phyloP scores from a whole-genome alignment of 768 basidiomycete species.

The Tulasnella sp. region DNA sequence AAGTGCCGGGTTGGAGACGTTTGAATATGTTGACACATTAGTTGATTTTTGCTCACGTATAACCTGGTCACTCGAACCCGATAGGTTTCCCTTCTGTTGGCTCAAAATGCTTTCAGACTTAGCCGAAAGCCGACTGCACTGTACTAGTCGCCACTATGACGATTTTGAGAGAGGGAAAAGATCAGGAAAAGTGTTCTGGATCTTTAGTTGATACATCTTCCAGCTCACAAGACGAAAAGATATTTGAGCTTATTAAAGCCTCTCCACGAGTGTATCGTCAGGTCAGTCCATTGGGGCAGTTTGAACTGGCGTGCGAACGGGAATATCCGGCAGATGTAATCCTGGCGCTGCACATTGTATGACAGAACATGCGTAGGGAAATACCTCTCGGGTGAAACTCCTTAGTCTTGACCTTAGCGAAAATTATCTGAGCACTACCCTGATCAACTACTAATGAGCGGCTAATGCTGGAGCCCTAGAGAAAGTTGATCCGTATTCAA shows the following conservation, averaged over 20 bases:
- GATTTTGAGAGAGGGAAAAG: background rate
- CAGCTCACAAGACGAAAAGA: slow-evolving; percentile 45
- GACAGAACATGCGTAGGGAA: too few relatives aligned
- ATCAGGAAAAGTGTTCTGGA: background rate
- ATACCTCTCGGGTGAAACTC: too few relatives aligned
- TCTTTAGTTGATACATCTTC: too few relatives aligned
- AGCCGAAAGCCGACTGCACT: slow-evolving; percentile 32
- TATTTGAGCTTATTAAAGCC: slow-evolving; percentile 35
- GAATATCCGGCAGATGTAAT: too few relatives aligned
- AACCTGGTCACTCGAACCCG: slow-evolving; percentile 42
- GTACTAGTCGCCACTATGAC: slow-evolving; percentile 56
- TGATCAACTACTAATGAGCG: too few relatives aligned
- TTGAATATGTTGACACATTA: slow-evolving; percentile 44
- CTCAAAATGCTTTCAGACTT: slow-evolving; percentile 8
- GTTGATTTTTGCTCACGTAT: slow-evolving; percentile 38
- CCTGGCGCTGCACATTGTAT: too few relatives aligned
- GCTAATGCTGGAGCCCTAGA: too few relatives aligned
- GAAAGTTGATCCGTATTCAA: too few relatives aligned
- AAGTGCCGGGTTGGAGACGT: slow-evolving; percentile 22
- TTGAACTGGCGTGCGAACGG: too few relatives aligned
- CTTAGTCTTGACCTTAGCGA: too few relatives aligned
- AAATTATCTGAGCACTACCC: too few relatives aligned
- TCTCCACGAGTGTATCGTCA: slow-evolving; percentile 29
- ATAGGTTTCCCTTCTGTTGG: slow-evolving; percentile 39
- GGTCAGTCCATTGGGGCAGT: too few relatives aligned